Conservation (phyloP, 345 rosid species). For the Xanthoceras sorbifolium region DNA sequence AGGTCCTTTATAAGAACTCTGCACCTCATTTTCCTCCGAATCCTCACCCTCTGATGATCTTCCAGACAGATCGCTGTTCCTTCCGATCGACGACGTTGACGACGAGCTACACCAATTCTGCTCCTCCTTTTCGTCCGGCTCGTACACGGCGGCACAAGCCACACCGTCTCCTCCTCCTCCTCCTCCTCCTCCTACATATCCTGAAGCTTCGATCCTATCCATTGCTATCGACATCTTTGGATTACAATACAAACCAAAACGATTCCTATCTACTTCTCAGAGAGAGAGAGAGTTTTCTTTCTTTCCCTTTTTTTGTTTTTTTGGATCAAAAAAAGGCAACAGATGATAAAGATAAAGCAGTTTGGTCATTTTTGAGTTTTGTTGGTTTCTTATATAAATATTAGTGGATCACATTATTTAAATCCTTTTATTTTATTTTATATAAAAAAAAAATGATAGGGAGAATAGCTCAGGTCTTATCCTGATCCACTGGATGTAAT, state of each 20-base stretch:
- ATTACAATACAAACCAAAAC: not conserved
- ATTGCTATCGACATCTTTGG: conserved; percentile 32
- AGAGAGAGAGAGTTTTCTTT: too few relatives aligned
- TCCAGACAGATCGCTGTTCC: conserved; percentile 48
- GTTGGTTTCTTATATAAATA: conserved; percentile 16
- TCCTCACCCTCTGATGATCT: conserved; percentile 42
- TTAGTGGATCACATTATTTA: too few relatives aligned
- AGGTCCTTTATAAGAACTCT: conserved; percentile 57
- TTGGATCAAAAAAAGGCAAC: too few relatives aligned
- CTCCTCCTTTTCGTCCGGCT: conserved; percentile 21
- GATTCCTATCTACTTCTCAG: too few relatives aligned
- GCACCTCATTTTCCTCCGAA: conserved; percentile 53
- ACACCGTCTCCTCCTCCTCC: not conserved
- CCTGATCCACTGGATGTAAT: conserved; percentile 28
- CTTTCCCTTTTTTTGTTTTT: too few relatives aligned
- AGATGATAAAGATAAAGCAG: not conserved
- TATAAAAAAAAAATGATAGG: not conserved
- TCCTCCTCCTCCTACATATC: conserved; percentile 13
- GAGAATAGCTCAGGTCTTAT: conserved; percentile 19
- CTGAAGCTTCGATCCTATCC: conserved; percentile 33
- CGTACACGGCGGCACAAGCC: conserved; percentile 10
- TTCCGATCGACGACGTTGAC: conserved; percentile 63
- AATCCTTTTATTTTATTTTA: not conserved
- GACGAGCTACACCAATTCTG: conserved; percentile 33
- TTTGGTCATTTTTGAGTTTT: not conserved